These are phyloP conservation scores for Trichophyton mentagrophytes DNA, from an alignment of 2,329 filamentous ascomycete genomes.

Conservation along the genomic window DNA sequence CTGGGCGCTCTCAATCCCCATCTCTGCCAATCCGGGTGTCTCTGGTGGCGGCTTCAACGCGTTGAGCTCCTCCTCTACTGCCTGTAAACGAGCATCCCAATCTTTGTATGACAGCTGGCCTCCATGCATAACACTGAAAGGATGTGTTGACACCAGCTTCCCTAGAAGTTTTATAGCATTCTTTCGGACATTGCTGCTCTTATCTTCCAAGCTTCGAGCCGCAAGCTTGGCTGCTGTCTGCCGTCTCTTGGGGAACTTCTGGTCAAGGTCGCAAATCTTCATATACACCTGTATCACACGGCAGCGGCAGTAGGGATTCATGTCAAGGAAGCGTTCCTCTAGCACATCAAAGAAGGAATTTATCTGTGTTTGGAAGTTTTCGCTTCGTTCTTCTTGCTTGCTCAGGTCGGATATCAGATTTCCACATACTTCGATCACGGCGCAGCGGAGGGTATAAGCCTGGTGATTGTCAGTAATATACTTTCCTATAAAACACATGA, in stretches of 20 bases:
- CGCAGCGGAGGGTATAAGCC: slow-evolving; percentile 86
- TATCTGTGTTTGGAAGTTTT: slow-evolving; percentile 88
- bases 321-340: slow-evolving; percentile 87
- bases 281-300: slow-evolving; percentile 86
- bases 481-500: background rate
- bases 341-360: slow-evolving; percentile 95
- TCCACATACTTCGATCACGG: slow-evolving; percentile 91
- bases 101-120: slow-evolving; percentile 73
- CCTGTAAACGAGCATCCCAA: slow-evolving; percentile 70
- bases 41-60: slow-evolving; percentile 66
- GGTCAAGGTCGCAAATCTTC: slow-evolving; percentile 84
- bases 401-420: slow-evolving; percentile 87
- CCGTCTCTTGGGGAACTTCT: slow-evolving; percentile 85
- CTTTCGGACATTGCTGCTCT: slow-evolving; percentile 90
- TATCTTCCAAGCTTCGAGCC: slow-evolving; percentile 82
- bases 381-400: slow-evolving; percentile 77
- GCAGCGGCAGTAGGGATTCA: slow-evolving; percentile 92
- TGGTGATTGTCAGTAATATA: slow-evolving; percentile 22
- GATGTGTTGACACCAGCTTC: slow-evolving; percentile 82
- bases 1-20: slow-evolving; percentile 48
- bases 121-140: slow-evolving; percentile 83
- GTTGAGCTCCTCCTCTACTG: slow-evolving; percentile 70
- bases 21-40: slow-evolving; percentile 58
- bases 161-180: slow-evolving; percentile 90
- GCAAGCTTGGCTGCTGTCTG: slow-evolving; percentile 81